phyloP scores from a whole-genome alignment of 1,284 basidiomycete genomes.

The Sanghuangporus weigelae region DNA sequence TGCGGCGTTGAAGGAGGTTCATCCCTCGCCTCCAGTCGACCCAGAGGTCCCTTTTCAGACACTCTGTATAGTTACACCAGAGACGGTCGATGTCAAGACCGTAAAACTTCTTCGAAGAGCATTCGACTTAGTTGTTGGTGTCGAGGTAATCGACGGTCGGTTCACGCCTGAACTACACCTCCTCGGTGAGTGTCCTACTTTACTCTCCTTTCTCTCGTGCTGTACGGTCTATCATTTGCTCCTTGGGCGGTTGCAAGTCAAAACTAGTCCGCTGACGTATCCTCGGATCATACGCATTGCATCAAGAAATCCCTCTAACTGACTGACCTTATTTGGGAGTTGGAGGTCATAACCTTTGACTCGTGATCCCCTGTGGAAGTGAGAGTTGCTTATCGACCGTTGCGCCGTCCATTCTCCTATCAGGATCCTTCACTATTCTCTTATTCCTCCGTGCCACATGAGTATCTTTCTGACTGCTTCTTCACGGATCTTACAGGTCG shows the following conservation, averaged over 20 bases:
- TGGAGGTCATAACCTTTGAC: background rate
- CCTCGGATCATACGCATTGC: background rate
- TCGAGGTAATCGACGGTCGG: constrained; percentile 76
- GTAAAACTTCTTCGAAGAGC: constrained; percentile 77
- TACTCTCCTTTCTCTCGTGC: background rate
- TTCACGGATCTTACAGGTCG: constrained; percentile 55
- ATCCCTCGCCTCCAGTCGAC: constrained; percentile 47
- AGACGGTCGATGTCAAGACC: constrained; percentile 82
- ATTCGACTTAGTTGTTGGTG: constrained; percentile 86
- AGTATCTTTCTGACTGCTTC: constrained; percentile 6
- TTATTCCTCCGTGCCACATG: constrained; percentile 1
- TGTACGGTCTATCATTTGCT: background rate
- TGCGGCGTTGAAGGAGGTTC: constrained; percentile 78
- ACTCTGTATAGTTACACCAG: constrained; percentile 92
- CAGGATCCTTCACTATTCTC: constrained; percentile 5
- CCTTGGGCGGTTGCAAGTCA: background rate
- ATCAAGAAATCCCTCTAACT: background rate
- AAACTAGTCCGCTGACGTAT: background rate
- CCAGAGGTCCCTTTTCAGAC: constrained; percentile 73
- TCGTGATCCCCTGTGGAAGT: constrained; percentile 2
- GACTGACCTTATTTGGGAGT: background rate
- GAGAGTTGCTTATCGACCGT: background rate
- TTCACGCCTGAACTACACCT: constrained; percentile 64
- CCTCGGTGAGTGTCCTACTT: constrained; percentile 63
- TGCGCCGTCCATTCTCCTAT: background rate